Percentiles rank a stretch among this genome's conserved stretches.
Evolutionary conservation across 1,284 basidiomycete genomes (phyloP).

Genomic region (Malassezia brasiliensis): DNA sequence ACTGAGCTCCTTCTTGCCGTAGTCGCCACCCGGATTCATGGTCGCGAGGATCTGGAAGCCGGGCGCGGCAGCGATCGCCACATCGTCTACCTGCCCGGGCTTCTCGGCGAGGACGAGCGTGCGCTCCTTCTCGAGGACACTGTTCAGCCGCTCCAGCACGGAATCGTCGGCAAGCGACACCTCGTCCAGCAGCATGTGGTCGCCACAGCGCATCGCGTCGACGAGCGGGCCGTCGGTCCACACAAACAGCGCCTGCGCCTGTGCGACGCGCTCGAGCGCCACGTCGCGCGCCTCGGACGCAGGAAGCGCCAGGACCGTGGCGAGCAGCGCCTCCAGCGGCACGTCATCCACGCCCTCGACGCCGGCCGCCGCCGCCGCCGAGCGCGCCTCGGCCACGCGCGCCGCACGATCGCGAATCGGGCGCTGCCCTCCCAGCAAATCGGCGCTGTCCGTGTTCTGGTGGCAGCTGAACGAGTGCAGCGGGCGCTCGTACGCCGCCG

Average conservation of each 20-base stretch:
- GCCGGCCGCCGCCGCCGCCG: not conserved
- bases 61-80: constrained; percentile 23
- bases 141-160: constrained; percentile 92
- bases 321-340: not conserved
- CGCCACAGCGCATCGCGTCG: constrained; percentile 76
- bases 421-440: constrained; percentile 85
- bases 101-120: constrained; percentile 81
- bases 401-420: constrained; percentile 71
- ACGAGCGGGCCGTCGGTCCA: constrained; percentile 94
- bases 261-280: constrained; percentile 37
- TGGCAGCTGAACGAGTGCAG: constrained; percentile 84
- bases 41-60: constrained; percentile 86
- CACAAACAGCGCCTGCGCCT: constrained; percentile 72
- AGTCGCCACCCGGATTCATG: constrained; percentile 99
- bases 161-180: constrained; percentile 97
- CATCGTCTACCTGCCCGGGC: constrained; percentile 17
- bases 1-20: constrained; percentile 96
- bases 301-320: not conserved
- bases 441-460: constrained; percentile 98
- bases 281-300: constrained; percentile 21
- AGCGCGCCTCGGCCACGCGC: not conserved
- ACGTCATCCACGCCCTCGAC: not conserved
- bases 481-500: constrained; percentile 58
- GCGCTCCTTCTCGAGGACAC: constrained; percentile 81
- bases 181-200: constrained; percentile 86